Conservation (phyloP, 371 early-diverging fungal species). For the Rhizopus arrhizus region DNA sequence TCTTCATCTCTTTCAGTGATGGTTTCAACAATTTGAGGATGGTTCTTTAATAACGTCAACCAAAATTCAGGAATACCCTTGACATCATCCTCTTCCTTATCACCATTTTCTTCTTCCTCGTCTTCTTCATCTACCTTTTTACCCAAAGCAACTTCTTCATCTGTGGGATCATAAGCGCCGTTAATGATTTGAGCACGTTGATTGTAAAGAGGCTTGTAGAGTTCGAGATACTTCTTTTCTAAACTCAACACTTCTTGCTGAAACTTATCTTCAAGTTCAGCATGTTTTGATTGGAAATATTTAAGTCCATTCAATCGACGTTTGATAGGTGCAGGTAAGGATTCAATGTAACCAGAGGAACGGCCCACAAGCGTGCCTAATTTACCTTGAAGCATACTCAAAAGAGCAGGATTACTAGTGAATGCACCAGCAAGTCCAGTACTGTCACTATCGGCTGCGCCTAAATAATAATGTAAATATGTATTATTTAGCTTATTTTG, state of each 20-base stretch:
- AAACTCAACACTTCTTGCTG: slow-evolving; percentile 86
- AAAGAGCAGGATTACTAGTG: slow-evolving; percentile 52
- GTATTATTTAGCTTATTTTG: background rate
- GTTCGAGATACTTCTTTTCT: slow-evolving; percentile 88
- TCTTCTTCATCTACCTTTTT: slow-evolving; percentile 62
- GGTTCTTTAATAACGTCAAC: slow-evolving; percentile 88
- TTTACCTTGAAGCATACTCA: slow-evolving; percentile 69
- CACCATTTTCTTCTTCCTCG: slow-evolving; percentile 32
- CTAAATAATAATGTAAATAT: background rate
- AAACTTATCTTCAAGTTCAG: slow-evolving; percentile 80
- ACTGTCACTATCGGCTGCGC: background rate
- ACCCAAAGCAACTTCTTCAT: slow-evolving; percentile 75
- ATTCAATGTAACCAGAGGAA: slow-evolving; percentile 81
- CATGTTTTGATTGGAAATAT: slow-evolving; percentile 81
- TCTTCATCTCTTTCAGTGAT: slow-evolving; percentile 91
- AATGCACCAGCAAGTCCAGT: slow-evolving; percentile 37
- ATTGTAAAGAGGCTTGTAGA: slow-evolving; percentile 85
- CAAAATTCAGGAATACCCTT: slow-evolving; percentile 89
- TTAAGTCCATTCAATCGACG: slow-evolving; percentile 83
- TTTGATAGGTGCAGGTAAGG: slow-evolving; percentile 74
- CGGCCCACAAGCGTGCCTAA: slow-evolving; percentile 80
- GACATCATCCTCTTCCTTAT: slow-evolving; percentile 38
- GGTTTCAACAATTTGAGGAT: slow-evolving; percentile 74
- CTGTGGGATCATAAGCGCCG: slow-evolving; percentile 86
- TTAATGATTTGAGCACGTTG: slow-evolving; percentile 77